phyloP scores from a whole-genome alignment of 2,329 filamentous ascomycete species.

The Mycosphaerella sp. region DNA sequence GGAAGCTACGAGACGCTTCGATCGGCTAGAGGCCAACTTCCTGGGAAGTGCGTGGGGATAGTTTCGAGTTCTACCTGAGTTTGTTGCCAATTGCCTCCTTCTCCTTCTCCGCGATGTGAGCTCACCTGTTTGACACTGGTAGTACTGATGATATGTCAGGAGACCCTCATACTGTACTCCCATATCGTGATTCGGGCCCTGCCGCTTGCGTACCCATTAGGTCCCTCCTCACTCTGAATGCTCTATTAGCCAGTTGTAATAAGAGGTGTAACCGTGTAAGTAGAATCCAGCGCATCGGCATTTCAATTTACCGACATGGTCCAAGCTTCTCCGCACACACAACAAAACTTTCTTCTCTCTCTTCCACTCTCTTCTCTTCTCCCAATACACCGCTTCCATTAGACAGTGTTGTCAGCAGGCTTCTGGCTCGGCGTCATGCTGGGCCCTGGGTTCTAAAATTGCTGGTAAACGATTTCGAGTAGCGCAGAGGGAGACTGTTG shows the following conservation, averaged over 20 bases:
- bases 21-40: neutral
- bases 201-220: no score
- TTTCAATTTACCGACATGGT: neutral
- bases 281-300: neutral
- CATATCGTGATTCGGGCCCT: no score
- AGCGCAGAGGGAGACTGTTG: slow-evolving; percentile 24
- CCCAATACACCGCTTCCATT: slow-evolving; percentile 5
- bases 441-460: slow-evolving; percentile 13
- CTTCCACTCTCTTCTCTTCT: neutral
- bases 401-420: slow-evolving; percentile 11
- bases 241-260: no score
- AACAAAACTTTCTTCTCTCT: slow-evolving; percentile 1
- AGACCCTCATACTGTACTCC: no score
- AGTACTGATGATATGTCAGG: no score
- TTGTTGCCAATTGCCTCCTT: no score
- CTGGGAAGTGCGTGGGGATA: neutral
- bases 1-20: slow-evolving; percentile 8
- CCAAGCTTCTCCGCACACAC: neutral
- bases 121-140: no score
- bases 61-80: no score
- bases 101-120: no score
- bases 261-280: neutral
- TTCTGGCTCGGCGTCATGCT: slow-evolving; percentile 9
- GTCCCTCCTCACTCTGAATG: no score
- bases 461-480: slow-evolving; percentile 24